A percentile compares a stretch with the other conserved stretches of the same genome.
phyloP scores from a whole-genome alignment of 1,139 yeast species.

The Magnusiomyces fungicola region DNA sequence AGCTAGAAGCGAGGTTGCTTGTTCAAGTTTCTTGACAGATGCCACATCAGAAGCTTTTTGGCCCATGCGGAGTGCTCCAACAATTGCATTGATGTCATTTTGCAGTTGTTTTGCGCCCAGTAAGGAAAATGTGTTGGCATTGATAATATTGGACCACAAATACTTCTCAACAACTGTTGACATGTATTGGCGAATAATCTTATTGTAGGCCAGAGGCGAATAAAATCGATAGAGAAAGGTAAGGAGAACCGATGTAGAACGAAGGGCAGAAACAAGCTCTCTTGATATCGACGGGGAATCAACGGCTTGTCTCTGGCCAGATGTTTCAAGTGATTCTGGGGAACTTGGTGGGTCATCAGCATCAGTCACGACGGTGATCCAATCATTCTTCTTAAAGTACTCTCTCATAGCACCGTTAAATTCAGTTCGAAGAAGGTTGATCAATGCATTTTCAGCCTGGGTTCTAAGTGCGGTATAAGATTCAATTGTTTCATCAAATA shows the following conservation, averaged over 20 bases:
- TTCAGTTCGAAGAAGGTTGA: constrained; percentile 44
- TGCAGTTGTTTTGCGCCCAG: constrained; percentile 52
- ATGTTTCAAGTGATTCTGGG: background rate
- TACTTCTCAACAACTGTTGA: constrained; percentile 40
- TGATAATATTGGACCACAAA: constrained; percentile 51
- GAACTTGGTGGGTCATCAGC: background rate
- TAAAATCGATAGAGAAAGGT: constrained; percentile 33
- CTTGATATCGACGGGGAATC: constrained; percentile 21
- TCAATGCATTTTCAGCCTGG: constrained; percentile 38
- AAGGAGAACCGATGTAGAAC: constrained; percentile 36
- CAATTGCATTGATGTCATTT: constrained; percentile 38
- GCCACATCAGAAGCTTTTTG: background rate
- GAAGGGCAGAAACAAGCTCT: constrained; percentile 36
- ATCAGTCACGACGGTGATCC: background rate
- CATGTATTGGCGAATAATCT: constrained; percentile 29
- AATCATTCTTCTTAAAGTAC: constrained; percentile 35
- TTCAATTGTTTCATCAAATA: constrained; percentile 47
- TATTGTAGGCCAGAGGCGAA: constrained; percentile 26
- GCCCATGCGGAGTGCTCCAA: background rate
- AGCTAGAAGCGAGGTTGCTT: constrained; percentile 8
- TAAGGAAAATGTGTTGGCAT: constrained; percentile 53
- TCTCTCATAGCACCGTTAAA: constrained; percentile 44
- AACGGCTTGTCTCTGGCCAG: background rate
- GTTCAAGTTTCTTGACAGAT: constrained; percentile 1
- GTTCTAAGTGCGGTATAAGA: constrained; percentile 41